phyloP scores from a whole-genome alignment of 2,329 filamentous ascomycete genomes.

The Pseudocercospora vitis region DNA sequence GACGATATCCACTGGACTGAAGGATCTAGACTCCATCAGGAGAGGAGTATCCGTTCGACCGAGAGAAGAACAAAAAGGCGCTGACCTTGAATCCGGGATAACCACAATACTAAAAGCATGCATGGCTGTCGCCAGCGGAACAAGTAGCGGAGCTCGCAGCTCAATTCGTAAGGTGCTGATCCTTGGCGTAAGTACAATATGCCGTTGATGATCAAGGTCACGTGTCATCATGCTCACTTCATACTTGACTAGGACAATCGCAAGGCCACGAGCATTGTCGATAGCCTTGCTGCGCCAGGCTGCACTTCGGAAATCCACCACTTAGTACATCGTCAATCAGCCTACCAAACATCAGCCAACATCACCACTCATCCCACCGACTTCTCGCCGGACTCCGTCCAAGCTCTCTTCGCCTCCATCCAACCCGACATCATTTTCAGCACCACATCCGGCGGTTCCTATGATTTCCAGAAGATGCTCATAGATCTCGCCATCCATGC shows the following conservation, averaged over 20 bases:
- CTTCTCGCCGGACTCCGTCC: slow-evolving; percentile 36
- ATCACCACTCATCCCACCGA: slow-evolving; percentile 32
- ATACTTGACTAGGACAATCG: slow-evolving; percentile 27
- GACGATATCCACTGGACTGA: no score
- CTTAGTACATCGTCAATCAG: slow-evolving; percentile 11
- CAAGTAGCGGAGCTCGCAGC: neutral
- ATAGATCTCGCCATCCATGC: slow-evolving; percentile 28
- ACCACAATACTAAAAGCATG: neutral
- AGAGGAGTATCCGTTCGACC: slow-evolving; percentile 23
- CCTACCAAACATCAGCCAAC: neutral
- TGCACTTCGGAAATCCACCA: slow-evolving; percentile 19
- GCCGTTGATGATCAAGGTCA: neutral
- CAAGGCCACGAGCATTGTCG: slow-evolving; percentile 21
- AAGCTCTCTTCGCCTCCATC: slow-evolving; percentile 24
- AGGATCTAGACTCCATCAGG: neutral
- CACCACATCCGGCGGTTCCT: slow-evolving; percentile 29
- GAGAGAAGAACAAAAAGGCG: slow-evolving; percentile 4
- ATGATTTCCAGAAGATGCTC: slow-evolving; percentile 29
- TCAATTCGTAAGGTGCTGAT: slow-evolving; percentile 21
- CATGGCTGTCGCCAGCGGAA: slow-evolving; percentile 5
- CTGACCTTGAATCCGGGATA: neutral
- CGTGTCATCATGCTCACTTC: slow-evolving; percentile 1
- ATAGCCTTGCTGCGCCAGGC: slow-evolving; percentile 5
- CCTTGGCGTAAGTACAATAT: slow-evolving; percentile 22
- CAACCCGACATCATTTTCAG: slow-evolving; percentile 33